Conservation (phyloP, 2,329 filamentous ascomycete genomes). For the Fusarium aywerte region DNA sequence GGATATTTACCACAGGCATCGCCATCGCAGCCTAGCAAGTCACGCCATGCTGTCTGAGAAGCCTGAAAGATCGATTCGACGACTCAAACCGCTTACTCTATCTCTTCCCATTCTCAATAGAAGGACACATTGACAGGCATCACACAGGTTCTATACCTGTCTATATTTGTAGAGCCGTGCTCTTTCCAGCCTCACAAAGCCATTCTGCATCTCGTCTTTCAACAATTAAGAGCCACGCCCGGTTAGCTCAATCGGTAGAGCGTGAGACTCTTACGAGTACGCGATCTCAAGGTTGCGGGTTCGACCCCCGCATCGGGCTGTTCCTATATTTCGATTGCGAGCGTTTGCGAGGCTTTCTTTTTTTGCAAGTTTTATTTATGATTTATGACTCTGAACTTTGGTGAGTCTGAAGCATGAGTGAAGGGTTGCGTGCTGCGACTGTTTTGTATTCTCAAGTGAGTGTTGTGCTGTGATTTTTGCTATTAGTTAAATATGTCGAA, state of each 20-base stretch:
- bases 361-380: neutral
- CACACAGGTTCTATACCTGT: no score
- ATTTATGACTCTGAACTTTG: accelerated
- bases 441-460: neutral
- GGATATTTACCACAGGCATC: neutral
- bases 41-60: neutral
- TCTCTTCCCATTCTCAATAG: neutral
- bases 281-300: slow-evolving; percentile 64
- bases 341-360: slow-evolving; percentile 26
- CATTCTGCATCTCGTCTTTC: neutral
- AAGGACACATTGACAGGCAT: no score
- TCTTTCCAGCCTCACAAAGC: neutral
- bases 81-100: neutral
- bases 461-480: neutral
- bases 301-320: slow-evolving; percentile 59
- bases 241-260: slow-evolving; percentile 61
- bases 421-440: neutral
- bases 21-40: neutral
- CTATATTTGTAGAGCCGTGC: neutral
- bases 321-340: slow-evolving; percentile 47
- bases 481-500: no score
- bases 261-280: slow-evolving; percentile 69
- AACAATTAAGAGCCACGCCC: slow-evolving; percentile 18
- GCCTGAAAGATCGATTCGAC: neutral
- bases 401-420: neutral